These are phyloP conservation scores for Evernia prunastri DNA, from an alignment of 495 filamentous ascomycete genomes.

Conservation along the genomic window DNA sequence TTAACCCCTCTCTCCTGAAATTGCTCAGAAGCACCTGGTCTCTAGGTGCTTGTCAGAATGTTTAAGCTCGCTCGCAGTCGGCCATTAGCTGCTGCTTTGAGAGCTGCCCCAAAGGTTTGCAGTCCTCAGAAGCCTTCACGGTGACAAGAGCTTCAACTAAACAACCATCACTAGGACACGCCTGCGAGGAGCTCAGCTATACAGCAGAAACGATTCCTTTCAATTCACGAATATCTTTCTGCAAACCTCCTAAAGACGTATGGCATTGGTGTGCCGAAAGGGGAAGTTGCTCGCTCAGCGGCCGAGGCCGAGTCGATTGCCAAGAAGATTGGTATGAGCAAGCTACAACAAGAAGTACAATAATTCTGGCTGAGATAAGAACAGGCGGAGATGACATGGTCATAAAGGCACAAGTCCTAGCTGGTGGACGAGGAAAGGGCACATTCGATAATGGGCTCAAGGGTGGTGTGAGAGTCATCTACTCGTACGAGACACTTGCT, in stretches of 20 bases:
- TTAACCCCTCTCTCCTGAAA: not conserved
- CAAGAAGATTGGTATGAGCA: slow-evolving; percentile 64
- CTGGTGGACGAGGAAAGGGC: slow-evolving; percentile 95
- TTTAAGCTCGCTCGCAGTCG: slow-evolving; percentile 66
- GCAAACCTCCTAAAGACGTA: slow-evolving; percentile 86
- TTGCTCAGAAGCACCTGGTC: slow-evolving; percentile 13
- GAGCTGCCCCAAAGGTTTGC: slow-evolving; percentile 52
- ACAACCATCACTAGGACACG: slow-evolving; percentile 36
- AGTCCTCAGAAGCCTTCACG: not conserved
- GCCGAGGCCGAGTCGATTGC: slow-evolving; percentile 89
- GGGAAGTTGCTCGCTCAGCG: slow-evolving; percentile 71
- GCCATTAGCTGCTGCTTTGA: slow-evolving; percentile 60
- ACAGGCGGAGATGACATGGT: slow-evolving; percentile 89
- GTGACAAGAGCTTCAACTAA: not conserved
- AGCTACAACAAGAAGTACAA: not conserved
- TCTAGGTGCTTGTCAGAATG: slow-evolving; percentile 44
- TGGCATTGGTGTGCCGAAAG: slow-evolving; percentile 86
- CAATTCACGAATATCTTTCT: slow-evolving; percentile 96
- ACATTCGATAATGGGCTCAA: slow-evolving; percentile 97
- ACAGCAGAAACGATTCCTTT: slow-evolving; percentile 80
- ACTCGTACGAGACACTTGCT: slow-evolving; percentile 58
- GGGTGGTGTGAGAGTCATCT: slow-evolving; percentile 96
- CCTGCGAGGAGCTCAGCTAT: slow-evolving; percentile 44
- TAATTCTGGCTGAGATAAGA: slow-evolving; percentile 23
- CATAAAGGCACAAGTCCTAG: slow-evolving; percentile 98